Conservation (phyloP, 2,329 filamentous ascomycete genomes). For the Fusarium sp. region DNA sequence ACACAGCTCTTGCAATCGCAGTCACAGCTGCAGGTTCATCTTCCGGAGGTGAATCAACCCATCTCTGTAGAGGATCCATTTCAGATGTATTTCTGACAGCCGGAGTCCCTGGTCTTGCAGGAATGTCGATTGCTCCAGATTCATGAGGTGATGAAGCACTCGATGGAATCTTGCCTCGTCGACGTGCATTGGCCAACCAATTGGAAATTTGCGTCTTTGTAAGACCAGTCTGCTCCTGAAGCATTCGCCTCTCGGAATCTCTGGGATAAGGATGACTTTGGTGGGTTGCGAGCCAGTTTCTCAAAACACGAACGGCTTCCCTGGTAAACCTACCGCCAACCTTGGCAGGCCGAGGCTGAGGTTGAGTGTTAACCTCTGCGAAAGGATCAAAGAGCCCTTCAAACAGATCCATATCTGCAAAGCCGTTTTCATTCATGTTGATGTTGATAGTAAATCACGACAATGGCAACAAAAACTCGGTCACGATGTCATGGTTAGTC, state of each 20-base stretch:
- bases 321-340: conserved; percentile 65
- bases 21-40: conserved; percentile 48
- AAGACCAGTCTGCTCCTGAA: conserved; percentile 80
- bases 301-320: conserved; percentile 79
- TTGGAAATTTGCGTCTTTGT: conserved; percentile 85
- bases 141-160: conserved; percentile 28
- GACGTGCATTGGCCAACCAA: conserved; percentile 88
- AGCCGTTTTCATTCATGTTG: conserved; percentile 22
- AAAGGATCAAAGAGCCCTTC: conserved; percentile 31
- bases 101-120: conserved; percentile 55
- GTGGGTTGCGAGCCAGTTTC: conserved; percentile 83
- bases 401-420: conserved; percentile 30
- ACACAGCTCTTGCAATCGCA: conserved; percentile 47
- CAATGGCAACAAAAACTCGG: conserved; percentile 7
- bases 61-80: conserved; percentile 46
- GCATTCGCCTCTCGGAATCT: conserved; percentile 81
- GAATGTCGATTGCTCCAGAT: conserved; percentile 66
- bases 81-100: conserved; percentile 42
- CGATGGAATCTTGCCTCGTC: conserved; percentile 74
- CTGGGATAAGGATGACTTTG: conserved; percentile 84
- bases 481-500: background rate
- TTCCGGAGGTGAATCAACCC: conserved; percentile 49
- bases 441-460: background rate
- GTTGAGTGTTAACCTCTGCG: background rate
- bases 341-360: conserved; percentile 20